Evolutionary conservation across 371 early-diverging fungal genomes (phyloP), one percentile per base, ranked within the genome.

Genomic region (Mycotypha africana): DNA sequence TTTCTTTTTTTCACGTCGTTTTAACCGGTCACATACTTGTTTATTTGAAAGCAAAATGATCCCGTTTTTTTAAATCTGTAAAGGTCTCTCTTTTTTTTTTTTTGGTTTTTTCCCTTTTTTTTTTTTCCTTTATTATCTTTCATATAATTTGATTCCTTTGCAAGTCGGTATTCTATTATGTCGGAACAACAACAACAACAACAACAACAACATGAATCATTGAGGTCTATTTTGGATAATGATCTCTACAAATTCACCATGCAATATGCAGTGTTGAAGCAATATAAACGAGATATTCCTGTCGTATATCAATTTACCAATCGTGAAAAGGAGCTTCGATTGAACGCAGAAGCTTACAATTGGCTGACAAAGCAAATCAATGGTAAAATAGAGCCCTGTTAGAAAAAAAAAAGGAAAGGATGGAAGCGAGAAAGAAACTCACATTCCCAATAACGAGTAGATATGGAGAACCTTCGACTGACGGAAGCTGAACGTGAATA

Each of bases 171-270:
- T n/a, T n/a, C n/a, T n/a, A n/a, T n/a, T n/a, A n/a, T n/a, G n/a
- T n/a, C n/a, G n/a, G n/a, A n/a, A n/a, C n/a, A n/a, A n/a, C 28
- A 35, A 17, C 38, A 32, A 40, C 49, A 6, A n/a, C n/a, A n/a
- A n/a, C n/a, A n/a, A n/a, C n/a, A n/a, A n/a, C 50, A 50, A 31
- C 70, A 70, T 38, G 47, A 55, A 45, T 56, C 49, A 10, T 55
- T 69, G 23, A 53, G 47, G 11, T 73, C 74, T 16, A 67, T 88
- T 32, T 76, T 87, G 14, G 88, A 88, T 54, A 86, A 86, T 67
- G 88, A 88, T 48, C 69, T 86, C 23, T 87, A 88, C 79, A 88
- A 88, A 56, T 82, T 88, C 36, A 81, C 85, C 17, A 89, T 89
- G 89, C 89, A 89, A 48, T 73, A 86, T 51, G 86, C 84, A 0